phyloP scores from a whole-genome alignment of 179 eudicot species.

The Corrigiola litoralis region DNA sequence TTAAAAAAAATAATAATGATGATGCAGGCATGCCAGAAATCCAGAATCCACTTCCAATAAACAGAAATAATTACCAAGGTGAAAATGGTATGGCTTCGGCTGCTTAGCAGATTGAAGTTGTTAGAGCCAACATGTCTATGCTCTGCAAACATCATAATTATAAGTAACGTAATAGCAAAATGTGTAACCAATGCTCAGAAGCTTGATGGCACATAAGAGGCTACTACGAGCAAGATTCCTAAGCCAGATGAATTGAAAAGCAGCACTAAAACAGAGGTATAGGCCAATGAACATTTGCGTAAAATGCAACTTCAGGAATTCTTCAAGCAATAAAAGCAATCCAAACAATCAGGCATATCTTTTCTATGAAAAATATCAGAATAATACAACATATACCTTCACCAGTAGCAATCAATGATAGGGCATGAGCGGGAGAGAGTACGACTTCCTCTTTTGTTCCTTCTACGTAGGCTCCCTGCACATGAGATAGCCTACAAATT shows the following conservation, averaged over 20 bases:
- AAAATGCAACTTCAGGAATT: neutral
- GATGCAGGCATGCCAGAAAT: too few species aligned
- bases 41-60: too few species aligned
- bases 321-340: neutral
- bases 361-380: neutral
- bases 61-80: constrained; percentile 32
- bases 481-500: constrained; percentile 4
- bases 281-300: neutral
- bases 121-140: constrained; percentile 91
- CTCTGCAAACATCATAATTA: constrained; percentile 30
- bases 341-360: neutral
- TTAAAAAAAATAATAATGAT: too few species aligned
- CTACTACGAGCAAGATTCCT: neutral
- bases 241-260: too few species aligned
- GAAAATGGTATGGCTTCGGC: constrained; percentile 85
- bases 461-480: constrained; percentile 82
- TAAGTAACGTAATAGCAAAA: neutral
- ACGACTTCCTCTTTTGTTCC: constrained; percentile 93
- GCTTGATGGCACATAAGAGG: neutral
- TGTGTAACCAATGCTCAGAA: neutral
- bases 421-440: constrained; percentile 83
- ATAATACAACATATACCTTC: constrained; percentile 46
- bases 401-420: constrained; percentile 82
- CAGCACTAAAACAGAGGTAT: neutral
- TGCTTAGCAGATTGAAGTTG: constrained; percentile 78